Base-by-base conservation (phyloP, 2,329 filamentous ascomycete genomes). In the Hymenoscyphus albidus region DNA sequence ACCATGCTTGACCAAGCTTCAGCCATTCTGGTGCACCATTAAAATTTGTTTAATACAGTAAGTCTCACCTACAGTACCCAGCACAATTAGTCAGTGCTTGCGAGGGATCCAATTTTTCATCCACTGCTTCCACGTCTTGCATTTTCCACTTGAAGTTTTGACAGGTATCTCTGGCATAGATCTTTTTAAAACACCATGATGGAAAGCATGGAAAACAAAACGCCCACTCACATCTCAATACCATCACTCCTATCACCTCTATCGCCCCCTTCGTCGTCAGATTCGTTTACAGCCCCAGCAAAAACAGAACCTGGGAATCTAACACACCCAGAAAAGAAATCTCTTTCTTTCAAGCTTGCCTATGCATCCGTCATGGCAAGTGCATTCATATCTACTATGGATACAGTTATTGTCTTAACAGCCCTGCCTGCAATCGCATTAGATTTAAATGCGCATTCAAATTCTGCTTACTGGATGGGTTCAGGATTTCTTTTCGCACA, bases 401-500 rank as follows among this genome's bases (percentile, higher is more conserved):
- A 68, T 32, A 64, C 66, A 9, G 66, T 68, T 12, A 68, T 68
- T 54, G 62, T 68, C 32, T 64, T 64, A 12, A 62, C 66, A 18
- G 64, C 64, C 9, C 66, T 69, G 2, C 68, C 68, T 4, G 64
- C 65, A 2, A 69, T 69, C 44, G 65, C 68, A 35, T 39, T 57
- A 18, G 62, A 51, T 7, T 42, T 68, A 22, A 58, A 65, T 31
- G 66, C 66, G 3, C 58, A 51, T 51, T 65, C 62, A n/a, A 65
- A 64, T 57, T 18, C 66, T 55, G 66, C 68, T 18, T 69, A 67
- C 44, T 69, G 68, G 68, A 40, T 54, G 22, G 65, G 68, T 5
- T 65, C 68, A 14, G 66, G 64, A 5, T 69, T 68, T 61, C 56
- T 69, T 1, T 65, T 69, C 38, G 64, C 68, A 3, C 64, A 68